Percentiles rank a stretch among this genome's conserved stretches.
Conservation (phyloP, 495 filamentous ascomycete species). For the Lasiosphaeria miniovina region DNA sequence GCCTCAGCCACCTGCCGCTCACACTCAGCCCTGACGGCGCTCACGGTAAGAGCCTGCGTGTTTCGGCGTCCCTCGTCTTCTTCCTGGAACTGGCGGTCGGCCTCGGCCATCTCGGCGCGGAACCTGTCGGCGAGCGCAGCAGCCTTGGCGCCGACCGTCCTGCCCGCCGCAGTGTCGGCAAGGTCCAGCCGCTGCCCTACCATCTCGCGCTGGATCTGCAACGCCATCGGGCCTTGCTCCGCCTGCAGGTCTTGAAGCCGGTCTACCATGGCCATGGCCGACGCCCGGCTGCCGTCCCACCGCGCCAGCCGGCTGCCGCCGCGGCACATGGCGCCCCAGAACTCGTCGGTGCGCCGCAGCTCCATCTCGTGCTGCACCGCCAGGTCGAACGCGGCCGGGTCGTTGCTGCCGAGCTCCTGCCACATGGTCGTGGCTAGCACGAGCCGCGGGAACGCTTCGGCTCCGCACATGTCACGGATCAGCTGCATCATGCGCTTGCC, state of each 20-base stretch:
- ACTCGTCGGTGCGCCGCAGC: conserved; percentile 12
- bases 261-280: conserved; percentile 9
- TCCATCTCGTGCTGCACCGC: conserved; percentile 13
- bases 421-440: conserved; percentile 43
- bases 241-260: background rate
- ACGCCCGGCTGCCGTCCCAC: conserved; percentile 2
- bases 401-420: conserved; percentile 10
- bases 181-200: background rate
- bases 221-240: background rate
- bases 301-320: conserved; percentile 9
- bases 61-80: background rate
- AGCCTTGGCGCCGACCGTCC: background rate
- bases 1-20: background rate
- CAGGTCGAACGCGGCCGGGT: conserved; percentile 15
- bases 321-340: conserved; percentile 16
- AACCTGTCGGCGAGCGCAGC: background rate
- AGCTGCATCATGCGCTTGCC: conserved; percentile 28
- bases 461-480: conserved; percentile 36
- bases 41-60: background rate
- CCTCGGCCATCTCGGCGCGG: background rate
- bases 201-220: background rate
- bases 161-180: background rate
- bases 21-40: background rate
- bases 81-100: background rate
- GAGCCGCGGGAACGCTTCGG: conserved; percentile 27